These are phyloP conservation scores for Arthrobotrys iridis DNA, from an alignment of 2,329 filamentous ascomycete genomes.

Conservation along the genomic window DNA sequence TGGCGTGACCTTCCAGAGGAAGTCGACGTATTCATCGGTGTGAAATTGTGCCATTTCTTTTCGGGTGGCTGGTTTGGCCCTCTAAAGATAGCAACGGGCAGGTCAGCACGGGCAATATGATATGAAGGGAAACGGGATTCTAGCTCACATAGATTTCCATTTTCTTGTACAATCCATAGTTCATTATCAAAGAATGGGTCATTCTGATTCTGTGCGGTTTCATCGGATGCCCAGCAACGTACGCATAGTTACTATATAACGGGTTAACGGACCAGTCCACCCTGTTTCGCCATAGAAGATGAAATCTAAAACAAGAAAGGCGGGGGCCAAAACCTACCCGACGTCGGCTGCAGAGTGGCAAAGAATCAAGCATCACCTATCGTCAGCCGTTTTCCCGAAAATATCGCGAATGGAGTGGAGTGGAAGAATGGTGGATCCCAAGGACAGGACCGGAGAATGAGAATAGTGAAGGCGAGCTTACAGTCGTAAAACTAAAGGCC, in stretches of 20 bases:
- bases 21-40: constrained; percentile 78
- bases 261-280: constrained; percentile 25
- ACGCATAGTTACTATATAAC: constrained; percentile 67
- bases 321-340: constrained; percentile 55
- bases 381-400: constrained; percentile 38
- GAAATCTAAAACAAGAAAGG: background rate
- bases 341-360: constrained; percentile 56
- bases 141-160: constrained; percentile 74
- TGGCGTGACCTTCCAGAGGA: constrained; percentile 75
- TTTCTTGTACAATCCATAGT: constrained; percentile 77
- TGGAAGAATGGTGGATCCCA: background rate
- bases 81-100: constrained; percentile 59
- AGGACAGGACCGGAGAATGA: constrained; percentile 6
- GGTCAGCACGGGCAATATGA: background rate
- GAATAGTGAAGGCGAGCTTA: constrained; percentile 53
- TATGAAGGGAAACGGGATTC: background rate
- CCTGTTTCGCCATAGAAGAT: background rate
- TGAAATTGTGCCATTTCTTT: constrained; percentile 79
- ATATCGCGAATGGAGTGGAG: background rate
- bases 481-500: constrained; percentile 58
- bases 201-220: constrained; percentile 74
- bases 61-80: constrained; percentile 71
- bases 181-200: constrained; percentile 74
- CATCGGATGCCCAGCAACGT: constrained; percentile 70
- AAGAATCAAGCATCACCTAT: constrained; percentile 15